phyloP scores from a whole-genome alignment of 768 basidiomycete species.

The Hericium rajendrae region DNA sequence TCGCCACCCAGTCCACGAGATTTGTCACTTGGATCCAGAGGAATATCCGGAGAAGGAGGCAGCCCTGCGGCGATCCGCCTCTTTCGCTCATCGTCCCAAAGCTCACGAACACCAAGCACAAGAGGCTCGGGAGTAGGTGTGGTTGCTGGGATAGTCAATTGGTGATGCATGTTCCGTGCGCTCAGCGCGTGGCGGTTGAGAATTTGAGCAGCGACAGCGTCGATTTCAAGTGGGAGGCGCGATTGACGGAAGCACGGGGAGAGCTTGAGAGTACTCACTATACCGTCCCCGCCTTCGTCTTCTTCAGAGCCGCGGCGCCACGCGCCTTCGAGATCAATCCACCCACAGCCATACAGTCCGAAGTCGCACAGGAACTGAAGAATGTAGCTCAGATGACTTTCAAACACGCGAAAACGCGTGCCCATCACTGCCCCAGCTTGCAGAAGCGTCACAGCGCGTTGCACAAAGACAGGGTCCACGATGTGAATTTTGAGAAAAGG shows the following conservation, averaged over 20 bases:
- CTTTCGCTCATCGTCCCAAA: constrained; percentile 94
- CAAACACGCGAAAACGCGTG: constrained; percentile 70
- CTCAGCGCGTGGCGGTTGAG: constrained; percentile 66
- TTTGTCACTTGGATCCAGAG: constrained; percentile 57
- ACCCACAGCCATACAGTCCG: constrained; percentile 89
- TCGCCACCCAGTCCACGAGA: constrained; percentile 45
- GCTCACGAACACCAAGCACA: constrained; percentile 80
- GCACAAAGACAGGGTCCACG: constrained; percentile 58
- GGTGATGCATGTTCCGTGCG: constrained; percentile 61
- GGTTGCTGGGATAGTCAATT: constrained; percentile 48
- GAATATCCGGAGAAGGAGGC: constrained; percentile 62
- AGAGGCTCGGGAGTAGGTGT: constrained; percentile 55
- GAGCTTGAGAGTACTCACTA: constrained; percentile 25
- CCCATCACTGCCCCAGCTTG: constrained; percentile 78
- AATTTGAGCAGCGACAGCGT: constrained; percentile 73
- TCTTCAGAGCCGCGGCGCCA: constrained; percentile 42
- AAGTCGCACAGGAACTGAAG: constrained; percentile 95
- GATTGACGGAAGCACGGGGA: constrained; percentile 63
- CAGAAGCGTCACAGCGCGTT: constrained; percentile 65
- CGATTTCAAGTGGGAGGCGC: constrained; percentile 71
- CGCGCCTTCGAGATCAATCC: constrained; percentile 66
- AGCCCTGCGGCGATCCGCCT: constrained; percentile 61
- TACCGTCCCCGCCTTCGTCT: constrained; percentile 24
- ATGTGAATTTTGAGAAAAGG: constrained; percentile 86
- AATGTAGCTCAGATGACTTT: constrained; percentile 81